These are phyloP conservation scores for Boletus subcaerulescens DNA, from an alignment of 768 basidiomycete species.

Conservation along the genomic window DNA sequence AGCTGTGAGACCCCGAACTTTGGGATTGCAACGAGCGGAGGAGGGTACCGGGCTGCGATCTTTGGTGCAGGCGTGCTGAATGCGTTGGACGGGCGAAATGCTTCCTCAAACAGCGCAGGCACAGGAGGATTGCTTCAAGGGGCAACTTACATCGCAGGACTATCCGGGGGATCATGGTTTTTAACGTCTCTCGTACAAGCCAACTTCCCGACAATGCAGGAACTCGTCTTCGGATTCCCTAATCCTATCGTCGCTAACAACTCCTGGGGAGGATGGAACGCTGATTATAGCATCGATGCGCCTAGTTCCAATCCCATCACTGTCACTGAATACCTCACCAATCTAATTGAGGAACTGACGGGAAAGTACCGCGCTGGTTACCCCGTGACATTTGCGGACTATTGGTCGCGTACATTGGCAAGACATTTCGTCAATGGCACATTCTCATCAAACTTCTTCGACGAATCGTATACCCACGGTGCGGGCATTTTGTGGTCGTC, in stretches of 20 bases:
- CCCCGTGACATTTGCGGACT: conserved; percentile 29
- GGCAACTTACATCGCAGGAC: conserved; percentile 49
- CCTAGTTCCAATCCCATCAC: conserved; percentile 20
- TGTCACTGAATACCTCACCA: conserved; percentile 15
- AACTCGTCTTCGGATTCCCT: conserved; percentile 34
- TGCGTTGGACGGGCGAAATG: conserved; percentile 49
- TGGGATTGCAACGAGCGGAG: conserved; percentile 54
- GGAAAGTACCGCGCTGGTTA: conserved; percentile 34
- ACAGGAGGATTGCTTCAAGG: conserved; percentile 52
- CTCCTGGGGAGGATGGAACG: conserved; percentile 35
- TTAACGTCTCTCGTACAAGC: conserved; percentile 39
- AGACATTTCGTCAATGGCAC: conserved; percentile 41
- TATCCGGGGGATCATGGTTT: conserved; percentile 44
- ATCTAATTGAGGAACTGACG: conserved; percentile 23
- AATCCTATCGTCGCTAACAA: conserved; percentile 12
- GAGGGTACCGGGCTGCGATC: conserved; percentile 53
- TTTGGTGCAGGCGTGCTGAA: conserved; percentile 50
- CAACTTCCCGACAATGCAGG: conserved; percentile 38
- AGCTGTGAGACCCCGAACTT: conserved; percentile 33
- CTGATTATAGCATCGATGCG: conserved; percentile 13
- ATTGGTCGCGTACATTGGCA: conserved; percentile 25
- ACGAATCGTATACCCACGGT: conserved; percentile 31
- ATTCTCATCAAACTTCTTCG: conserved; percentile 28
- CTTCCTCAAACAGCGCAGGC: conserved; percentile 38
- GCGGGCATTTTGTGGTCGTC: conserved; percentile 35